Evolutionary conservation across 2,329 filamentous ascomycete genomes (phyloP).

Genomic region (Cercospora beticola): DNA sequence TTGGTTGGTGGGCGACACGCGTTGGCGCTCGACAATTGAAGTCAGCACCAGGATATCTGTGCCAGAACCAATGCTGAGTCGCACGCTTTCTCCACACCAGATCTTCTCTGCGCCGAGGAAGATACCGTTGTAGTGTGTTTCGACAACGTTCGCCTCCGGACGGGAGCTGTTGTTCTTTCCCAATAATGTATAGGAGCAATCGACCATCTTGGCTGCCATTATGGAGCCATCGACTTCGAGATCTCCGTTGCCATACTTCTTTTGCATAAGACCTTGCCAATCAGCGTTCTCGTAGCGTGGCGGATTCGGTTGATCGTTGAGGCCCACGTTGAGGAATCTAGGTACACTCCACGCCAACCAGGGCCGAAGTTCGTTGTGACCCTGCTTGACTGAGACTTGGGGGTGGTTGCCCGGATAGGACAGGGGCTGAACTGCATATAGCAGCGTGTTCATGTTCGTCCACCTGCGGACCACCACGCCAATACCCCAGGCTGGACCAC

Average conservation of each 20-base stretch:
- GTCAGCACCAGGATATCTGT: conserved; percentile 52
- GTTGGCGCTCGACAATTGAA: conserved; percentile 44
- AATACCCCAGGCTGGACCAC: conserved; percentile 55
- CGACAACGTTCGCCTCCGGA: conserved; percentile 37
- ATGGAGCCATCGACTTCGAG: conserved; percentile 59
- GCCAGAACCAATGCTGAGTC: conserved; percentile 48
- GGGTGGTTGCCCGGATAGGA: conserved; percentile 35
- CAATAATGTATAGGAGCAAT: conserved; percentile 56
- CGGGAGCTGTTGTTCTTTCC: conserved; percentile 46
- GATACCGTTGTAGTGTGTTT: conserved; percentile 55
- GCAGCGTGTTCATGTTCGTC: conserved; percentile 27
- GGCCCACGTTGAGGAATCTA: conserved; percentile 46
- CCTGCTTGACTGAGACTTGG: conserved; percentile 44
- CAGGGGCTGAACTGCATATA: conserved; percentile 43
- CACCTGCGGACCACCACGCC: conserved; percentile 53
- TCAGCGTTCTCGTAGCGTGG: conserved; percentile 52
- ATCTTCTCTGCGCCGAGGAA: conserved; percentile 61
- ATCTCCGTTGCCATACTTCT: conserved; percentile 48
- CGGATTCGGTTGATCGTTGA: conserved; percentile 43
- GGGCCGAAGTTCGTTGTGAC: conserved; percentile 51
- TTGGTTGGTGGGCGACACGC: conserved; percentile 26
- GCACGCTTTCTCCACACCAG: conserved; percentile 59
- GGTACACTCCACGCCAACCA: conserved; percentile 61
- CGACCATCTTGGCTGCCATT: conserved; percentile 56
- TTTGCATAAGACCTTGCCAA: conserved; percentile 49